These are phyloP conservation scores for Dicorynia guianensis DNA, from an alignment of 306 rosid species.

Conservation along the genomic window DNA sequence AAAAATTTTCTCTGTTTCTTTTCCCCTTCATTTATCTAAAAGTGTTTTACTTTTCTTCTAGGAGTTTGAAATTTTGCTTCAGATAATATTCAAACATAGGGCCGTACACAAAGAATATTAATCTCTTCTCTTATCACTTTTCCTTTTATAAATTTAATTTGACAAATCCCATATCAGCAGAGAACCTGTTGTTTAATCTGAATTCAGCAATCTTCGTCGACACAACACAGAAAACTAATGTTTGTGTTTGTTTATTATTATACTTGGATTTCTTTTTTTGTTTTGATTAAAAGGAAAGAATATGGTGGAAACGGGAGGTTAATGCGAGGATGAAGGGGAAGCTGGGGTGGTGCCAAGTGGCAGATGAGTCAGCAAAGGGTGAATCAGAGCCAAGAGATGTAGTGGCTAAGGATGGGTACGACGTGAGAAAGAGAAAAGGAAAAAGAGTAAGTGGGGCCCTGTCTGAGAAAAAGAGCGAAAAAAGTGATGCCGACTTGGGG, in stretches of 20 bases:
- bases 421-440: constrained; percentile 17
- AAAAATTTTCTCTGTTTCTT: constrained; percentile 11
- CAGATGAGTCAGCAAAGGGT: constrained; percentile 44
- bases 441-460: constrained; percentile 23
- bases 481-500: constrained; percentile 33
- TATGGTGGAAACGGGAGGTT: too few relatives aligned
- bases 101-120: constrained; percentile 34
- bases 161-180: not conserved
- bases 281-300: too few relatives aligned
- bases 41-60: not conserved
- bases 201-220: too few relatives aligned
- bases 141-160: not conserved
- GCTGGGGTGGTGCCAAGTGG: constrained; percentile 64
- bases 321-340: too few relatives aligned
- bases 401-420: constrained; percentile 38
- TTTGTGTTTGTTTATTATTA: too few relatives aligned
- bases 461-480: not conserved
- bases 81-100: constrained; percentile 29
- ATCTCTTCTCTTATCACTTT: constrained; percentile 24
- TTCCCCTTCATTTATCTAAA: constrained; percentile 1
- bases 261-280: too few relatives aligned
- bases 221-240: too few relatives aligned
- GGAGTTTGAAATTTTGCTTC: not conserved
- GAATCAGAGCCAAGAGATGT: constrained; percentile 43
- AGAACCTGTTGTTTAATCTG: too few relatives aligned